Evolutionary conservation across 2,329 filamentous ascomycete genomes (phyloP).

Genomic region (Botryotinia globosa): DNA sequence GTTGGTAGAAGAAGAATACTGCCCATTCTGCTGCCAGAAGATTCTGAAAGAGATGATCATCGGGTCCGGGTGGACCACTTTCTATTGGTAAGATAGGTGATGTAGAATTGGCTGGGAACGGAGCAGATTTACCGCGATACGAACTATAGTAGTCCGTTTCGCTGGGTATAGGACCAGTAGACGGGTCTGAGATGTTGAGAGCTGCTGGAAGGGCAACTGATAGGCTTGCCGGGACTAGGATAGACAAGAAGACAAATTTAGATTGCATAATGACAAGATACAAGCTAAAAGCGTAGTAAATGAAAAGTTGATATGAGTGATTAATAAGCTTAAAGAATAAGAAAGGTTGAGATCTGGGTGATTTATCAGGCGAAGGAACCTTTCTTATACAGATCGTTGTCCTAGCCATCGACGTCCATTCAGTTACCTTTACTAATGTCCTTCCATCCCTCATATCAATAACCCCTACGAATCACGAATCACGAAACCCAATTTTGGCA

Average conservation of each 20-base stretch:
- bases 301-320: neutral
- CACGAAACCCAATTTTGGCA: neutral
- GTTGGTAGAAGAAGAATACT: constrained; percentile 47
- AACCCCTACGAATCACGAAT: no score
- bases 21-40: constrained; percentile 46
- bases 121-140: constrained; percentile 37
- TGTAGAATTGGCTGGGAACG: constrained; percentile 42
- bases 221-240: neutral
- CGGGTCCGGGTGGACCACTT: constrained; percentile 38
- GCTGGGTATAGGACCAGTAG: constrained; percentile 34
- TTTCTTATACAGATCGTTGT: neutral
- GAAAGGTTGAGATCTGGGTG: no score
- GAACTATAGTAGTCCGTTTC: constrained; percentile 38
- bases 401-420: neutral
- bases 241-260: neutral
- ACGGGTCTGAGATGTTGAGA: constrained; percentile 4
- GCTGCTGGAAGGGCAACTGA: neutral
- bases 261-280: neutral
- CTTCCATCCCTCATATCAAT: neutral
- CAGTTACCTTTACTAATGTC: neutral
- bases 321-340: neutral
- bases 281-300: neutral
- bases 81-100: constrained; percentile 37
- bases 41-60: constrained; percentile 47
- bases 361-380: neutral